Evolutionary conservation across 2,329 filamentous ascomycete species (phyloP), one percentile per base, ranked within the genome.

Genomic region (Colletotrichum cereale): DNA sequence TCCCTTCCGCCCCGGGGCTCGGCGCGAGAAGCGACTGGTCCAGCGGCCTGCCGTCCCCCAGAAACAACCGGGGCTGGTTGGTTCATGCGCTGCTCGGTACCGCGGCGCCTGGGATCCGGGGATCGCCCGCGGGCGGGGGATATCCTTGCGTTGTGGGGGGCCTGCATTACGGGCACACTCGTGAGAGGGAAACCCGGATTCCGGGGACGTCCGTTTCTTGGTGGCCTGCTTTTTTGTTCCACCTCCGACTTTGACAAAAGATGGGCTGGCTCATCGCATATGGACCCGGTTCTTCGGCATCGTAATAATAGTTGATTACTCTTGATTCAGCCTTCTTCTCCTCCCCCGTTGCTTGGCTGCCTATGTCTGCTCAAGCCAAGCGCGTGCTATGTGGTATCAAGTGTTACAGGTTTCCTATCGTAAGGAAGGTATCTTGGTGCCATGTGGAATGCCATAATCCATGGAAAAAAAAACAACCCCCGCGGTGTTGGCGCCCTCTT

Each of bases 341-440:
- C 10, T 63, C 48, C 44, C 18, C 34, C 4, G 47, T 36, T 24
- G 7, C 47, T 63, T 8, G 7, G 48, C 64, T 42, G n/a, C 67
- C 67, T 62, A 48, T 56, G 38, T 57, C 5, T 67, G 57, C 50
- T 40, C 36, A 65, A 62, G 56, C 67, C 55, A 57, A 42, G 44
- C 50, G 57, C 34, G 52, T 56, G 65, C 56, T 53, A 14, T 50
- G 36, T 67, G 67, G 67, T 71, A 71, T 71, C 64, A 67, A 58
- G 5, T 71, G 50, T 67, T 67, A 62, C 64, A 67, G 16, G 12
- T 29, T 53, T 36, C 61, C 14, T 21, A 21, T 62, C 63, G 26
- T 52, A 67, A 62, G 44, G 42, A 71, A 71, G 57, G 67, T 67
- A 57, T 67, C 56, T 50, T 62, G 62, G 34, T 62, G 56, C 48